phyloP scores from a whole-genome alignment of 768 basidiomycete species.

The Psilocybe tampanensis region DNA sequence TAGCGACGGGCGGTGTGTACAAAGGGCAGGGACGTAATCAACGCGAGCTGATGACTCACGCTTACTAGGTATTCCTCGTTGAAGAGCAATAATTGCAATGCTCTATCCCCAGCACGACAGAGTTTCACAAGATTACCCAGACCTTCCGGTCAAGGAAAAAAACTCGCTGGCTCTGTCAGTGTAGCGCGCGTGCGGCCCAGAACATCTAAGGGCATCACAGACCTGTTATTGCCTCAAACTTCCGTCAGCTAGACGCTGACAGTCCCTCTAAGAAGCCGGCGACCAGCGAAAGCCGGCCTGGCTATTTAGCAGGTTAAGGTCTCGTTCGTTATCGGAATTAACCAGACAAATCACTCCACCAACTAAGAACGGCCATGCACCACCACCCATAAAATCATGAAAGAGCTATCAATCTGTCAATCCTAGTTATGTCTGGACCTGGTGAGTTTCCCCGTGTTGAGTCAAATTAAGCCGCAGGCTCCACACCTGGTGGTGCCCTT shows the following conservation, averaged over 20 bases:
- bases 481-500: conserved; percentile 78
- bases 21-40: conserved; percentile 92
- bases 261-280: conserved; percentile 86
- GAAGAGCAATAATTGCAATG: conserved; percentile 92
- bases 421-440: conserved; percentile 78
- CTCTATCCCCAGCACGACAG: conserved; percentile 68
- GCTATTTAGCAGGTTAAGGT: conserved; percentile 94
- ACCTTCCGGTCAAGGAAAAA: conserved; percentile 76
- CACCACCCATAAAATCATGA: conserved; percentile 86
- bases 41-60: conserved; percentile 87
- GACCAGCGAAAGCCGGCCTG: conserved; percentile 75
- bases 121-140: conserved; percentile 42
- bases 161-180: conserved; percentile 90
- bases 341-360: conserved; percentile 96
- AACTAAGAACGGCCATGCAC: conserved; percentile 91
- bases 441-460: conserved; percentile 83
- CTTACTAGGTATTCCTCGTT: conserved; percentile 91
- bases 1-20: conserved; percentile 90
- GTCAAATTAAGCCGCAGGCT: conserved; percentile 87
- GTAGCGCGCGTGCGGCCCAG: conserved; percentile 87
- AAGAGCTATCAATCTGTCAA: conserved; percentile 85
- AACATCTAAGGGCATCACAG: conserved; percentile 92
- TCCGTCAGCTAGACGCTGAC: conserved; percentile 78
- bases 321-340: conserved; percentile 95
- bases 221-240: conserved; percentile 92